Evolutionary conservation across 2,329 filamentous ascomycete genomes (phyloP).

Genomic region (Rhytidhysteron rufulum): DNA sequence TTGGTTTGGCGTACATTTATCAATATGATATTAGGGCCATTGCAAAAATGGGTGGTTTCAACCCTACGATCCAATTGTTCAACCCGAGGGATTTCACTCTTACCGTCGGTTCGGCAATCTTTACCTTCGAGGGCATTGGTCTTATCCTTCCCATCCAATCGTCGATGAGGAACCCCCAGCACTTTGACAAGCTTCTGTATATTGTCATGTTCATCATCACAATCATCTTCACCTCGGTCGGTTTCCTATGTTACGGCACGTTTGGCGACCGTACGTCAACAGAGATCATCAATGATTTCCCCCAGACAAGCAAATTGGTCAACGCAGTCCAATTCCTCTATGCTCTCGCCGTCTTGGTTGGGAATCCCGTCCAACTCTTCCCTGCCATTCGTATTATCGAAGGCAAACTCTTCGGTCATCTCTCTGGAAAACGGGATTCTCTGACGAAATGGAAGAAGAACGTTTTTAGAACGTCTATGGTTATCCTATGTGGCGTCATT

Average conservation of each 20-base stretch:
- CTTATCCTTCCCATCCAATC: slow-evolving; percentile 74
- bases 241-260: slow-evolving; percentile 69
- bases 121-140: slow-evolving; percentile 75
- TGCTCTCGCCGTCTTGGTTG: slow-evolving; percentile 68
- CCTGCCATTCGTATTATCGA: slow-evolving; percentile 70
- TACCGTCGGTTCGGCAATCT: slow-evolving; percentile 70
- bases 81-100: slow-evolving; percentile 66
- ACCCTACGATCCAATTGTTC: slow-evolving; percentile 62
- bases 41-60: slow-evolving; percentile 50
- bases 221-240: slow-evolving; percentile 67
- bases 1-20: slow-evolving; percentile 71
- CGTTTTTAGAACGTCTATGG: slow-evolving; percentile 55
- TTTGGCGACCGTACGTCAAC: slow-evolving; percentile 67
- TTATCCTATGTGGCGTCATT: slow-evolving; percentile 57
- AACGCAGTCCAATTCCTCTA: slow-evolving; percentile 74
- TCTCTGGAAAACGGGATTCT: slow-evolving; percentile 61
- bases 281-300: slow-evolving; percentile 73
- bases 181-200: slow-evolving; percentile 63
- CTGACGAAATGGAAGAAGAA: slow-evolving; percentile 77
- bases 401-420: slow-evolving; percentile 61
- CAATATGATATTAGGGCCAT: slow-evolving; percentile 63
- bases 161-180: slow-evolving; percentile 66
- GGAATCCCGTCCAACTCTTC: slow-evolving; percentile 71
- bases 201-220: slow-evolving; percentile 72
- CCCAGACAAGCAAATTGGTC: slow-evolving; percentile 66